Evolutionary conservation across 768 basidiomycete genomes (phyloP).

Genomic region (Pilatotrama ljubarskyi): DNA sequence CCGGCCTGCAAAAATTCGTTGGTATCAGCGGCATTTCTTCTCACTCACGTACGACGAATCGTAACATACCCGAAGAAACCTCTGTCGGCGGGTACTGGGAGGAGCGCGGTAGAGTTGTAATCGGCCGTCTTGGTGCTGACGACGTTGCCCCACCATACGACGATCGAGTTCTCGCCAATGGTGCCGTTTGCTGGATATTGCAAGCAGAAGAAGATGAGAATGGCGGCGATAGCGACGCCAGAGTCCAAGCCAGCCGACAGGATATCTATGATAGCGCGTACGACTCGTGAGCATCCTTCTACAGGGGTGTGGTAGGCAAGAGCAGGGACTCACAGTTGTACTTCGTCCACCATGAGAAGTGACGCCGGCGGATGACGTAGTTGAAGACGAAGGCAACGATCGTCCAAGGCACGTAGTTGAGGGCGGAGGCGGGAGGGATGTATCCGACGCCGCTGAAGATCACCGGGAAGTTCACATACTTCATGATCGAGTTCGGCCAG

Average conservation of each 20-base stretch:
- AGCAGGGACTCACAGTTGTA: conserved; percentile 61
- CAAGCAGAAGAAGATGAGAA: conserved; percentile 66
- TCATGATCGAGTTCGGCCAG: conserved; percentile 68
- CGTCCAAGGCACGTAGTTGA: conserved; percentile 86
- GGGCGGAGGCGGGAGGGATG: conserved; percentile 85
- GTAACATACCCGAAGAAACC: conserved; percentile 15
- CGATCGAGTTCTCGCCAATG: conserved; percentile 35
- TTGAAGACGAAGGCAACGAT: conserved; percentile 80
- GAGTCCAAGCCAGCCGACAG: conserved; percentile 76
- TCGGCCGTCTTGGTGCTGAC: conserved; percentile 29
- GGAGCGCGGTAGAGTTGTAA: conserved; percentile 4
- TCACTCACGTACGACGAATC: too few relatives aligned
- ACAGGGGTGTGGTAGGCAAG: neutral
- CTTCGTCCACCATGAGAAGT: conserved; percentile 78
- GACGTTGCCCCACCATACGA: conserved; percentile 42
- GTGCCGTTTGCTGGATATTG: conserved; percentile 37
- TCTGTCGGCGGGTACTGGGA: conserved; percentile 1
- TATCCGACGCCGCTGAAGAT: conserved; percentile 67
- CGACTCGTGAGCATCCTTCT: neutral
- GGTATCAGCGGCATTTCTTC: too few relatives aligned
- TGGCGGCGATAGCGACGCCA: conserved; percentile 64
- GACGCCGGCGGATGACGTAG: conserved; percentile 61
- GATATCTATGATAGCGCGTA: conserved; percentile 51
- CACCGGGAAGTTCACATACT: conserved; percentile 50
- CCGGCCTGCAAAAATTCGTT: too few relatives aligned